These are phyloP conservation scores for Globisporangium paddicum DNA, from an alignment of 352 stramenopile genomes.

Conservation along the genomic window DNA sequence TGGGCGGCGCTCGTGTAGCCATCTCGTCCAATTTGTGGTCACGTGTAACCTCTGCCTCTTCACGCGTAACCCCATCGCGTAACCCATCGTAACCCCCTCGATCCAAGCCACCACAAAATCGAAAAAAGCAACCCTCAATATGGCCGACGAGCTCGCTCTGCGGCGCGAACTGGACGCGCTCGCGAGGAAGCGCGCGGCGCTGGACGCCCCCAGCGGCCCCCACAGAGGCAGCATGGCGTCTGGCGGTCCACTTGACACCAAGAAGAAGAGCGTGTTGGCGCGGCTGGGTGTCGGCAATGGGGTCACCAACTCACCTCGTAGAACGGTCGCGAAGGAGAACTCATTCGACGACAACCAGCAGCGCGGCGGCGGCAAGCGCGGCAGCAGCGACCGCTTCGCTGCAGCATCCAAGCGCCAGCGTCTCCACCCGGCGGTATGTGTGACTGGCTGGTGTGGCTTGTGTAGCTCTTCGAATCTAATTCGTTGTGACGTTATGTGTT, in stretches of 20 bases:
- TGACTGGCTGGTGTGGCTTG: too few species aligned
- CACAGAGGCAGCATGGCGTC: not conserved
- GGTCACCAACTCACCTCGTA: slow-evolving; percentile 15
- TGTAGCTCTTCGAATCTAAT: too few species aligned
- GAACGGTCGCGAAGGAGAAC: not conserved
- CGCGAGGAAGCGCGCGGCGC: slow-evolving; percentile 43
- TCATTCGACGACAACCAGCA: not conserved
- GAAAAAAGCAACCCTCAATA: slow-evolving; percentile 21
- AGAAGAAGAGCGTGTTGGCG: slow-evolving; percentile 17
- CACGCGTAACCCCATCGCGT: too few species aligned
- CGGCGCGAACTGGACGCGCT: slow-evolving; percentile 47
- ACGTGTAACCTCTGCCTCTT: too few species aligned
- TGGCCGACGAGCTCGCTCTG: slow-evolving; percentile 47
- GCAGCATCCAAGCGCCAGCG: slow-evolving; percentile 33
- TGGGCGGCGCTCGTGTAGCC: not conserved
- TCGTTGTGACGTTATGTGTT: too few species aligned
- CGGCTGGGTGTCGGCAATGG: slow-evolving; percentile 18
- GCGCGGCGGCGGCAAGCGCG: slow-evolving; percentile 19
- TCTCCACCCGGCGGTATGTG: slow-evolving; percentile 27
- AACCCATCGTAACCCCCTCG: too few species aligned
- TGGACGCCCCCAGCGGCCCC: slow-evolving; percentile 18
- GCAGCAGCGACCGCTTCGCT: slow-evolving; percentile 16
- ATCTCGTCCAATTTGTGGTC: too few species aligned
- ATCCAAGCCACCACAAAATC: slow-evolving; percentile 11
- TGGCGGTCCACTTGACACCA: not conserved